Percentiles rank a stretch among this genome's conserved stretches.
phyloP scores from a whole-genome alignment of 345 rosid species.

The Corchorus olitorius region DNA sequence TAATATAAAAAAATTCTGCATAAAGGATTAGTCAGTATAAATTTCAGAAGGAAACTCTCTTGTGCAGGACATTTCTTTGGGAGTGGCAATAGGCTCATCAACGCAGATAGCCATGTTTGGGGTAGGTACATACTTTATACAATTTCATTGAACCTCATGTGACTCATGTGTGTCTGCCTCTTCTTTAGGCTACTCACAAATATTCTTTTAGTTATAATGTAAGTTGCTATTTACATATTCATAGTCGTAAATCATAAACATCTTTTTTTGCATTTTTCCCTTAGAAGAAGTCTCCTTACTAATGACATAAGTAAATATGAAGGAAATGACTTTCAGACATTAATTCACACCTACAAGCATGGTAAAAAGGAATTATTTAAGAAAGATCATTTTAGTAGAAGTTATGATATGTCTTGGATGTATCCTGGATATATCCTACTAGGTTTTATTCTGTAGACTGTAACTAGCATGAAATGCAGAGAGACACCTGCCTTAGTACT shows the following conservation, averaged over 20 bases:
- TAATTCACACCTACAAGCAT: background rate
- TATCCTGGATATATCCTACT: too few relatives aligned
- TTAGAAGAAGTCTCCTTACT: background rate
- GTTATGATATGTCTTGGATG: background rate
- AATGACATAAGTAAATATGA: background rate
- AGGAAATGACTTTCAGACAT: background rate
- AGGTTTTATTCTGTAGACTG: background rate
- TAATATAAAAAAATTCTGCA: background rate
- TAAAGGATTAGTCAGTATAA: background rate
- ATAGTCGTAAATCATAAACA: too few relatives aligned
- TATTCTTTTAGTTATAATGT: too few relatives aligned
- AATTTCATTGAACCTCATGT: background rate
- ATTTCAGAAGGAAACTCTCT: background rate
- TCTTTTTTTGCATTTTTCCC: too few relatives aligned
- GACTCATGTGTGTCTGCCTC: background rate
- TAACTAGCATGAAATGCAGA: background rate
- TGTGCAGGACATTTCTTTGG: constrained; percentile 84
- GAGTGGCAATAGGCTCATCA: constrained; percentile 97
- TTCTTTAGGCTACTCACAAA: background rate
- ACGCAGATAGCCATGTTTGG: constrained; percentile 95
- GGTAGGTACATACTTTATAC: constrained; percentile 40
- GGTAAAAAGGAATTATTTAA: too few relatives aligned
- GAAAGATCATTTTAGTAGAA: background rate
- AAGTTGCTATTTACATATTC: too few relatives aligned
- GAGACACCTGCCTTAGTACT: background rate